Evolutionary conservation across 768 basidiomycete genomes (phyloP).

Genomic region (Trametes elegans): DNA sequence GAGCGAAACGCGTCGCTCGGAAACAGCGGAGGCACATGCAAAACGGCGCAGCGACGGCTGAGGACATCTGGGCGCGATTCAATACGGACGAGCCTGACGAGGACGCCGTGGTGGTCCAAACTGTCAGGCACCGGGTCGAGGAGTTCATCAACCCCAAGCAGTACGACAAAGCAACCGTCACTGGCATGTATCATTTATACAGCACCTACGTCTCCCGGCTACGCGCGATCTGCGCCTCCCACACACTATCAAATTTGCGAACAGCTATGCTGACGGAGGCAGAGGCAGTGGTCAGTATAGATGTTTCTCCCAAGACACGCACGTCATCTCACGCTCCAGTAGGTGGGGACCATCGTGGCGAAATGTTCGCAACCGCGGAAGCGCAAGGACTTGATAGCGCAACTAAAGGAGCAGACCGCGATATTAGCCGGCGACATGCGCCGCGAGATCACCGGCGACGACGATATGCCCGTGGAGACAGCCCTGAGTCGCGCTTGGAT

Average conservation of each 20-base stretch:
- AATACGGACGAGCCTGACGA: not conserved
- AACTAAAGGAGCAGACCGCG: constrained; percentile 54
- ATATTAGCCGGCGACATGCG: constrained; percentile 49
- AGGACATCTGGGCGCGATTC: constrained; percentile 29
- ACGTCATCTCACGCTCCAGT: not conserved
- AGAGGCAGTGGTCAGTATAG: constrained; percentile 43
- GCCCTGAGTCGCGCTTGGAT: constrained; percentile 51
- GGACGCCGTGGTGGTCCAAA: constrained; percentile 13
- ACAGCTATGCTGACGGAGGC: constrained; percentile 52
- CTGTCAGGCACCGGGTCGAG: constrained; percentile 21
- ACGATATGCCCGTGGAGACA: constrained; percentile 37
- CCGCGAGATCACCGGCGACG: constrained; percentile 50
- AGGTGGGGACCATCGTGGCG: constrained; percentile 61
- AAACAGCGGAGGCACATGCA: constrained; percentile 23
- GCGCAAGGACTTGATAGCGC: constrained; percentile 51
- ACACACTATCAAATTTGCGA: constrained; percentile 45
- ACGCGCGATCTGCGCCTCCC: constrained; percentile 43
- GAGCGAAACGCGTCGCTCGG: constrained; percentile 14
- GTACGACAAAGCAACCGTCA: constrained; percentile 5
- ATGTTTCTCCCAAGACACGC: too few species aligned
- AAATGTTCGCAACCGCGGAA: constrained; percentile 57
- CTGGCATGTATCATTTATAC: constrained; percentile 25
- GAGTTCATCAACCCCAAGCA: constrained; percentile 24
- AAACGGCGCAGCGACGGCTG: constrained; percentile 24
- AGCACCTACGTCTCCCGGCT: constrained; percentile 45